A percentile compares a stretch with the other conserved stretches of the same genome.
phyloP scores from a whole-genome alignment of 176 grass and related monocot genomes.

The Aechmea fasciata region DNA sequence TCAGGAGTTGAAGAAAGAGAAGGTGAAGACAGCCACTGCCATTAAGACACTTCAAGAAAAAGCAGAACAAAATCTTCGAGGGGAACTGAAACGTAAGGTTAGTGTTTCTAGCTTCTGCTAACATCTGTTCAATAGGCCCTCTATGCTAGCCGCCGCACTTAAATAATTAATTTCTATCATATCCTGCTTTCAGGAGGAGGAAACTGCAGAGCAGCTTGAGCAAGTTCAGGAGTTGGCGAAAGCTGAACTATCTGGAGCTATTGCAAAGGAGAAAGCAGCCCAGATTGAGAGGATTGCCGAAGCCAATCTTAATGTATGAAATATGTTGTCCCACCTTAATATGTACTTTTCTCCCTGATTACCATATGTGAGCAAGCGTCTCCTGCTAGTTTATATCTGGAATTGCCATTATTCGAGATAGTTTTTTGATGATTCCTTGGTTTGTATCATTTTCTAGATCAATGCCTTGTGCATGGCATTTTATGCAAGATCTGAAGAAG shows the following conservation, averaged over 20 bases:
- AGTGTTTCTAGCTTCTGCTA: neutral
- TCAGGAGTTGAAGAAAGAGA: slow-evolving; percentile 92
- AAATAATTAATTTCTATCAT: slow-evolving; percentile 1
- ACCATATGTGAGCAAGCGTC: neutral
- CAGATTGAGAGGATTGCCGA: slow-evolving; percentile 90
- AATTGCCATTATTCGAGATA: neutral
- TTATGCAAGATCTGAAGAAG: slow-evolving; percentile 95
- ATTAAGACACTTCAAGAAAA: slow-evolving; percentile 71
- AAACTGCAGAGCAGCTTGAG: slow-evolving; percentile 55
- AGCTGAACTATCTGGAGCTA: slow-evolving; percentile 63
- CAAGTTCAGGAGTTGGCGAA: slow-evolving; percentile 73
- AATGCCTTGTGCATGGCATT: slow-evolving; percentile 97
- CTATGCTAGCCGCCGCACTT: neutral
- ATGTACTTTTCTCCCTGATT: neutral
- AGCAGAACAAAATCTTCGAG: slow-evolving; percentile 50
- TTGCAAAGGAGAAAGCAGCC: slow-evolving; percentile 84
- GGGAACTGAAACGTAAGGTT: slow-evolving; percentile 76
- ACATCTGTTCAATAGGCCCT: neutral
- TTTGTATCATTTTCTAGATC: slow-evolving; percentile 47
- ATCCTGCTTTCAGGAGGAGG: slow-evolving; percentile 49
- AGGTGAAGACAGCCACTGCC: slow-evolving; percentile 40
- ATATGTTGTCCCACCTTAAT: slow-evolving; percentile 21
- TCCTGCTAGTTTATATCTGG: too few relatives aligned
- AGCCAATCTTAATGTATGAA: slow-evolving; percentile 86
- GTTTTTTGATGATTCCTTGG: neutral